Evolutionary conservation across 1,284 basidiomycete species (phyloP).

Genomic region (Waitea zeae): DNA sequence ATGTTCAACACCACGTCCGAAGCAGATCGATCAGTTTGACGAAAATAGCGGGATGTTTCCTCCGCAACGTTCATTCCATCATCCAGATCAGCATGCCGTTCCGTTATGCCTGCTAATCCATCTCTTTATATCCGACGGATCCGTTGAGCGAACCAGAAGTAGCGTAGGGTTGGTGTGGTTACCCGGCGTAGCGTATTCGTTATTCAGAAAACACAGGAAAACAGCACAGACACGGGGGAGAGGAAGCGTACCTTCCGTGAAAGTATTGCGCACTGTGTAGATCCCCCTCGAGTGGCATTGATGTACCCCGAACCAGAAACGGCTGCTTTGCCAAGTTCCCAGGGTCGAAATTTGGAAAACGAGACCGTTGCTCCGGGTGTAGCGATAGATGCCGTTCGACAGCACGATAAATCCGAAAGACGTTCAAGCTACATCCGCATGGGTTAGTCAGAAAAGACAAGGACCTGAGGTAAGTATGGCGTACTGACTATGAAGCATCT

Average conservation of each 20-base stretch:
- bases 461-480: not conserved
- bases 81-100: constrained; percentile 59
- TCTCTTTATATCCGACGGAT: constrained; percentile 28
- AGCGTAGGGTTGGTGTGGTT: no score
- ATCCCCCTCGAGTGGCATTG: constrained; percentile 63
- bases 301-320: constrained; percentile 48
- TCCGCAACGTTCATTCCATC: constrained; percentile 18
- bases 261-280: constrained; percentile 79
- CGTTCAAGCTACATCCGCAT: constrained; percentile 39
- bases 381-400: constrained; percentile 47
- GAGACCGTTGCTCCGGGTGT: constrained; percentile 31
- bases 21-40: constrained; percentile 29
- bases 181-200: no score
- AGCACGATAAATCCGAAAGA: constrained; percentile 64
- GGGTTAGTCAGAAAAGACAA: constrained; percentile 3
- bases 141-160: no score
- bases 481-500: constrained; percentile 35
- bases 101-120: constrained; percentile 60
- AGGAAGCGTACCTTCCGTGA: constrained; percentile 54
- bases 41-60: constrained; percentile 27
- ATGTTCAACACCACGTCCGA: constrained; percentile 55
- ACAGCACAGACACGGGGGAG: no score
- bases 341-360: constrained; percentile 44
- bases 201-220: no score
- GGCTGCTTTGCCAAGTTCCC: constrained; percentile 34